A percentile compares a stretch with the other conserved stretches of the same genome.
phyloP scores from a whole-genome alignment of 2,329 filamentous ascomycete species.

The Raffaelea ambrosiae region DNA sequence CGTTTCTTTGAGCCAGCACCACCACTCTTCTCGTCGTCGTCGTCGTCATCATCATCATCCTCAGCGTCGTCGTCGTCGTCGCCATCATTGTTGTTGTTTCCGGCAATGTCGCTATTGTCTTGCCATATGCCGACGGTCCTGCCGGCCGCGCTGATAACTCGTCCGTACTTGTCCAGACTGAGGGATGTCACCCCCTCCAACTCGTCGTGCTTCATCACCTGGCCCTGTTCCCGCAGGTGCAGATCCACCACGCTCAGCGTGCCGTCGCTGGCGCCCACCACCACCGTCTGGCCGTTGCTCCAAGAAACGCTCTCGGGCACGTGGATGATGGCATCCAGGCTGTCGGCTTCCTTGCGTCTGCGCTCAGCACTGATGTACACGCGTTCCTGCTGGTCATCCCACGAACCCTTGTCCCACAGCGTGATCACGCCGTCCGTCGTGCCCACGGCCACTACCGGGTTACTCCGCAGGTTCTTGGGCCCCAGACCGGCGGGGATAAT shows the following conservation, averaged over 20 bases:
- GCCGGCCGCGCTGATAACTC: constrained; percentile 86
- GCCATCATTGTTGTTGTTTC: no score
- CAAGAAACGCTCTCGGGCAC: constrained; percentile 63
- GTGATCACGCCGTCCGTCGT: constrained; percentile 73
- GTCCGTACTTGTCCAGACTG: constrained; percentile 73
- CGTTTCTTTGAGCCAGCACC: constrained; percentile 24
- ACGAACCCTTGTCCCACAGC: constrained; percentile 87
- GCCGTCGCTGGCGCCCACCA: constrained; percentile 76
- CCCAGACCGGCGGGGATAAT: constrained; percentile 67
- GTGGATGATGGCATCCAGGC: constrained; percentile 67
- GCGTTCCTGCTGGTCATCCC: constrained; percentile 91
- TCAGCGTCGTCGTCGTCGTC: constrained; percentile 41
- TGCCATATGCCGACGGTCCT: constrained; percentile 86
- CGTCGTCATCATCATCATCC: constrained; percentile 32
- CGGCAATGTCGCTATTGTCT: constrained; percentile 42
- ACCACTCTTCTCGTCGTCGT: constrained; percentile 34
- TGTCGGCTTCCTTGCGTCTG: constrained; percentile 54
- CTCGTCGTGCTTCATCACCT: constrained; percentile 69
- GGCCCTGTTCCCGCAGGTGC: constrained; percentile 61
- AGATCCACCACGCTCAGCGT: constrained; percentile 69
- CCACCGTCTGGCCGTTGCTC: constrained; percentile 59
- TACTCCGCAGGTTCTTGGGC: constrained; percentile 54
- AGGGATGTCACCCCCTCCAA: constrained; percentile 76
- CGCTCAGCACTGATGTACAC: constrained; percentile 63
- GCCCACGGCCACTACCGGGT: constrained; percentile 70